These are phyloP conservation scores for Russula sp. DNA, from an alignment of 768 basidiomycete species.

Conservation along the genomic window DNA sequence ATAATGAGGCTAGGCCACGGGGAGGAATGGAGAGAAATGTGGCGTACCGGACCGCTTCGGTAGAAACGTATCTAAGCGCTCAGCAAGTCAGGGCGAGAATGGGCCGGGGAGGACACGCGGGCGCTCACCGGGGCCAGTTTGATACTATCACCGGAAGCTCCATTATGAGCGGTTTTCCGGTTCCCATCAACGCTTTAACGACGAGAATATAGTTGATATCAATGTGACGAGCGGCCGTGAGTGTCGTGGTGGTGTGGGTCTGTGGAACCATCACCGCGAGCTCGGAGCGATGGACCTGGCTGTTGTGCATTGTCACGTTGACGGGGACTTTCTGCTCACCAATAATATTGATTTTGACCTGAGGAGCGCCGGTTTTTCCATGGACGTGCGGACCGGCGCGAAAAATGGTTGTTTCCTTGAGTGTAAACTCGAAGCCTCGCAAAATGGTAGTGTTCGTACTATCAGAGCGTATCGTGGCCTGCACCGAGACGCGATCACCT, in stretches of 20 bases:
- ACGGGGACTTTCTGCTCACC: conserved; percentile 68
- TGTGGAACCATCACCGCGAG: conserved; percentile 62
- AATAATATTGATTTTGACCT: conserved; percentile 48
- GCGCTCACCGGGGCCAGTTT: conserved; percentile 74
- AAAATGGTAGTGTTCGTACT: conserved; percentile 61
- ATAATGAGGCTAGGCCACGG: background rate
- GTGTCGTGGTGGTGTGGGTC: conserved; percentile 72
- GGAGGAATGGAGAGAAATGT: background rate
- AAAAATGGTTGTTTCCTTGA: conserved; percentile 74
- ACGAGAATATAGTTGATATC: conserved; percentile 77
- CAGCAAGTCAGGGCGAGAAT: conserved; percentile 8
- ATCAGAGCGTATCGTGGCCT: conserved; percentile 69
- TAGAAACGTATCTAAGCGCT: conserved; percentile 53
- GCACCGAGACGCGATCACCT: conserved; percentile 70
- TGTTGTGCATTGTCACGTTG: conserved; percentile 69
- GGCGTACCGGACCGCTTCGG: conserved; percentile 54
- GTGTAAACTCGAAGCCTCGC: conserved; percentile 75
- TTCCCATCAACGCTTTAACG: conserved; percentile 73
- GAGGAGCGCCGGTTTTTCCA: conserved; percentile 55
- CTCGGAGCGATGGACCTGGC: conserved; percentile 65
- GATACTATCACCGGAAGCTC: conserved; percentile 78
- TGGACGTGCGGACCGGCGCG: conserved; percentile 51
- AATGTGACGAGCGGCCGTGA: conserved; percentile 77
- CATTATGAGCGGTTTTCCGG: conserved; percentile 55
- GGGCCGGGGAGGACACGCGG: background rate